Evolutionary conservation across 768 basidiomycete genomes (phyloP), one percentile per base, ranked within the genome.

Genomic region (Agrocybe chaxingu): DNA sequence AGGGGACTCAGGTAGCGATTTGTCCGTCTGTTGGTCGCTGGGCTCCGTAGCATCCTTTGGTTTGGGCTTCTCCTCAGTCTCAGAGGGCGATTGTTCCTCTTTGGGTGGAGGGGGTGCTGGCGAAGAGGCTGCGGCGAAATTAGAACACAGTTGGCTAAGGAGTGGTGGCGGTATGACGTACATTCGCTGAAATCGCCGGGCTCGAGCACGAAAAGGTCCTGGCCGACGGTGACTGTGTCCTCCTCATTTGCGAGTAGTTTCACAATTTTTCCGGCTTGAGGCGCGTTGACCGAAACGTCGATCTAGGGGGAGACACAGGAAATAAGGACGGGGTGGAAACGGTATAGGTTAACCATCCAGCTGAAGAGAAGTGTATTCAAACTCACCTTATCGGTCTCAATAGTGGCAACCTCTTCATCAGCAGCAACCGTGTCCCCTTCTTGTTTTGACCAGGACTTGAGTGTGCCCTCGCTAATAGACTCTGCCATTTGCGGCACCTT

Each of bases 401-500:
- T 98, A 40, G 93, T 96, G 11, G 93, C 96, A 38, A 99, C 79
- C 73, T 99, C 96, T 72, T 98, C 96, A 65, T 98, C 96, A 29
- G 76, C 86, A 65, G 85, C 81, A 49, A 98, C 94, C 51, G 74
- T 79, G 65, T 99, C 96, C 10, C 96, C 96, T 45, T 89, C 85
- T 70, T 95, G 82, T 74, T 98, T 98, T 58, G 81, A 77, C 92
- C 93, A 99, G 24, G 89, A 77, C 73, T 94, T 97, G 45, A 99
- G 76, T 4, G 96, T 98, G 33, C 96, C 96, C 69, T 99, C 96
- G 34, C 92, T 91, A 70, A 98, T 98, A 54, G 95, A 98, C 67
- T 98, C 95, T 24, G 96, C 92, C 92, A 98, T 96, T 69, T 93
- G 89, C 12, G 94, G 94, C 35, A 98, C 94, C 73, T 96, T 92